Conservation (phyloP, 1,139 yeast species). For the Lodderomyces oxycetoniae region DNA sequence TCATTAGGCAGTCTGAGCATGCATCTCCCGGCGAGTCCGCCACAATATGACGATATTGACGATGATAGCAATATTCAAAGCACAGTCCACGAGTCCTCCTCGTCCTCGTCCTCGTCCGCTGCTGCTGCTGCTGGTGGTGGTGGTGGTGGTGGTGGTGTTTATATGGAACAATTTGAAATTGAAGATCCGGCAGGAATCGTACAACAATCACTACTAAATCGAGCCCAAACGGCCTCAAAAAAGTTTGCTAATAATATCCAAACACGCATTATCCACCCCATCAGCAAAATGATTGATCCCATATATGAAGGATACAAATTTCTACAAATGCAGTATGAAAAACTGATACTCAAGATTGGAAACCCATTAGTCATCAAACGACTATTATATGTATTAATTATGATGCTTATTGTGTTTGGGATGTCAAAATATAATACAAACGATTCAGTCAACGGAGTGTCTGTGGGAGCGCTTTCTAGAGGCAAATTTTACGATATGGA, state of each 20-base stretch:
- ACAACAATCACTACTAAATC: constrained; percentile 18
- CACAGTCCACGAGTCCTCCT: constrained; percentile 2
- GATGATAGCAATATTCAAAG: background rate
- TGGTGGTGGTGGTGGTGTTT: too few relatives aligned
- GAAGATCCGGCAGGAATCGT: constrained; percentile 28
- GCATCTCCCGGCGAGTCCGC: constrained; percentile 25
- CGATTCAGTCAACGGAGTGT: constrained; percentile 41
- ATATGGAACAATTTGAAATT: constrained; percentile 41
- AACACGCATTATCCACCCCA: constrained; percentile 46
- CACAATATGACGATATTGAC: constrained; percentile 25
- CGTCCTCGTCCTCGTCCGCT: constrained; percentile 7
- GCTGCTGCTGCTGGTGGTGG: too few relatives aligned
- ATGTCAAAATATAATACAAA: constrained; percentile 53
- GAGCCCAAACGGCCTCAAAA: constrained; percentile 31
- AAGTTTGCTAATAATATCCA: constrained; percentile 38
- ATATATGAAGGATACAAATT: constrained; percentile 54
- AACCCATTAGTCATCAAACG: constrained; percentile 84
- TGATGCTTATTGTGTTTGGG: constrained; percentile 53
- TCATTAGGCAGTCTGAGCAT: background rate
- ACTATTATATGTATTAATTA: constrained; percentile 60
- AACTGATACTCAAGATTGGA: constrained; percentile 58
- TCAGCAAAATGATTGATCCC: constrained; percentile 60
- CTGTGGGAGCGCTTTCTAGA: constrained; percentile 33
- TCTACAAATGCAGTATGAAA: constrained; percentile 48
- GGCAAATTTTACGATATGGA: constrained; percentile 64